phyloP scores from a whole-genome alignment of 2,329 filamentous ascomycete species.

The Pseudogymnoascus sp. region DNA sequence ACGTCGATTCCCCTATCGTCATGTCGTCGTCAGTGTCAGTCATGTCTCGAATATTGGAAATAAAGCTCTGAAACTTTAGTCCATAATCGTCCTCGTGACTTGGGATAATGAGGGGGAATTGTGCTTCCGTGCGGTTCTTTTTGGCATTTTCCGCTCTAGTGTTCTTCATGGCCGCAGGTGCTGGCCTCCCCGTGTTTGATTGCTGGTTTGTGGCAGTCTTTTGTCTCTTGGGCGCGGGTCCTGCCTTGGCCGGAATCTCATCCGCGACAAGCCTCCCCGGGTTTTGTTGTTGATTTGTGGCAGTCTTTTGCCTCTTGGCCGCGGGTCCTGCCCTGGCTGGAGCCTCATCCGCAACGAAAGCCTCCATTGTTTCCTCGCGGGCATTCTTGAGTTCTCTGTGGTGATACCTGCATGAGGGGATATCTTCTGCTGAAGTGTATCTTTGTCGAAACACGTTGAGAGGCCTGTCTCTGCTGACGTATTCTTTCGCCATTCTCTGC shows the following conservation, averaged over 20 bases:
- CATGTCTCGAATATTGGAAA: neutral
- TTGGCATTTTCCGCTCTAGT: neutral
- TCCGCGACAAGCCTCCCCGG: neutral
- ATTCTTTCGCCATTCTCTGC: neutral
- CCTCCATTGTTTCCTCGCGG: neutral
- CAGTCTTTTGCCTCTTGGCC: neutral
- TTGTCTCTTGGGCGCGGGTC: neutral
- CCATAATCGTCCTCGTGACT: neutral
- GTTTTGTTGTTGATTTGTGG: neutral
- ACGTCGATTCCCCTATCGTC: neutral
- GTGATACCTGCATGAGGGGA: neutral
- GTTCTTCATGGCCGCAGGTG: neutral
- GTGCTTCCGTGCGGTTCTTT: neutral
- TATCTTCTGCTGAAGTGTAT: neutral
- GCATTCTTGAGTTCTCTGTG: neutral
- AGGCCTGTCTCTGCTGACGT: neutral
- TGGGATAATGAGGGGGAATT: neutral
- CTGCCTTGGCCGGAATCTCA: neutral
- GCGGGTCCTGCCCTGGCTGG: neutral
- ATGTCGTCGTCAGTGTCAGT: neutral
- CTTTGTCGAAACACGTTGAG: neutral
- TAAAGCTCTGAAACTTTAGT: neutral
- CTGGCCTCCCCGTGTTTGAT: neutral
- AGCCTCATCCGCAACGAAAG: neutral
- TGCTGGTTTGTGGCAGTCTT: neutral